A percentile compares a stretch with the other conserved stretches of the same genome.
Conservation (phyloP, 2,329 filamentous ascomycete species). For the Stylonectria norvegica region DNA sequence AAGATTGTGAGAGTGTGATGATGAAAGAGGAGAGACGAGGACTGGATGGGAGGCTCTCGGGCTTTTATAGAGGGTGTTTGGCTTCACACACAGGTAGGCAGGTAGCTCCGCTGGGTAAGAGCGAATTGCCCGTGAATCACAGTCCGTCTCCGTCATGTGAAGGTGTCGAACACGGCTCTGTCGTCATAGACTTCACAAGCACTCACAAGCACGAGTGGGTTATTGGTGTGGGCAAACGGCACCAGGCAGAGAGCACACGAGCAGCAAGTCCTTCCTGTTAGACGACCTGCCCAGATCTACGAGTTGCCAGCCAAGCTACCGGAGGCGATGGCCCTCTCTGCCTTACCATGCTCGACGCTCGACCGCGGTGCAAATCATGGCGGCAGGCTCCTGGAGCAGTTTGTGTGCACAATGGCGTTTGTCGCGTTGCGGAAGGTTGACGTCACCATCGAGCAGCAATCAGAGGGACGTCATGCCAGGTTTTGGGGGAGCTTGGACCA, state of each 20-base stretch:
- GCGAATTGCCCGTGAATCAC: background rate
- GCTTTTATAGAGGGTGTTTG: conserved; percentile 21
- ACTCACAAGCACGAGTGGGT: too few species aligned
- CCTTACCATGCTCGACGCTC: too few species aligned
- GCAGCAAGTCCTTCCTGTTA: too few species aligned
- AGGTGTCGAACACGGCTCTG: conserved; percentile 1
- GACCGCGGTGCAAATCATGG: too few species aligned
- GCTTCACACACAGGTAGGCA: background rate
- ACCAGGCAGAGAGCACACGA: too few species aligned
- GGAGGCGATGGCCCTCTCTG: too few species aligned
- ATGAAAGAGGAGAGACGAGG: background rate
- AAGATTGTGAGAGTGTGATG: conserved; percentile 11
- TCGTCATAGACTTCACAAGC: conserved; percentile 6
- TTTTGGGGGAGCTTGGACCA: too few species aligned
- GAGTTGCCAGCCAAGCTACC: too few species aligned
- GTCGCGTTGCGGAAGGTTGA: background rate
- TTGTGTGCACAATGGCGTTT: background rate
- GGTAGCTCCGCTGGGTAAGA: background rate
- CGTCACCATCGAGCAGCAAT: background rate
- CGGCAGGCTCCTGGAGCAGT: too few species aligned
- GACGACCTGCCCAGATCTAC: too few species aligned
- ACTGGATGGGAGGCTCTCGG: conserved; percentile 1
- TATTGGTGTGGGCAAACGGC: too few species aligned
- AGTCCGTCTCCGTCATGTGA: conserved; percentile 1
- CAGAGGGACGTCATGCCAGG: conserved; percentile 10